Conservation (phyloP, 2,329 filamentous ascomycete genomes). For the Pseudovirgaria hyperparasitica region DNA sequence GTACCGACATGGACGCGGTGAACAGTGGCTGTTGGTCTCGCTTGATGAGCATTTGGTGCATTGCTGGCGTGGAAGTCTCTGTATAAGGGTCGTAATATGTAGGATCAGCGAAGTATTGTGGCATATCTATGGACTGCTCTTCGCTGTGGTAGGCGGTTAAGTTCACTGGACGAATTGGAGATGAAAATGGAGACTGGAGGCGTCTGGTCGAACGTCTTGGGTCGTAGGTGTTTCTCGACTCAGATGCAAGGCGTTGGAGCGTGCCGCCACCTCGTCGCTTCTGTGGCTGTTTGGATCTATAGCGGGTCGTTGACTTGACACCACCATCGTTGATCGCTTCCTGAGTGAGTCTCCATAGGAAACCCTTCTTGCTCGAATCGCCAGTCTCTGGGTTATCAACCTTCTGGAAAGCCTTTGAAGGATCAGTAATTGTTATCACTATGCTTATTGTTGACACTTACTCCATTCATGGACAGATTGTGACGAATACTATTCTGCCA, state of each 20-base stretch:
- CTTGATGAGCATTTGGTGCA: too few relatives aligned
- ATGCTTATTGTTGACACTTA: slow-evolving; percentile 34
- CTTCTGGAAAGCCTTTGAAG: slow-evolving; percentile 42
- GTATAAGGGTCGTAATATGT: too few relatives aligned
- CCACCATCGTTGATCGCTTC: slow-evolving; percentile 55
- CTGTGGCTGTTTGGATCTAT: slow-evolving; percentile 33
- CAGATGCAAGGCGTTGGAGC: too few relatives aligned
- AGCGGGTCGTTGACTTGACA: slow-evolving; percentile 73
- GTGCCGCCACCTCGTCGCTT: slow-evolving; percentile 23
- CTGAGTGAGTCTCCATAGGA: slow-evolving; percentile 64
- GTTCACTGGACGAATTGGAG: too few relatives aligned
- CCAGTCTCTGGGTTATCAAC: slow-evolving; percentile 28
- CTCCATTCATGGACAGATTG: slow-evolving; percentile 90
- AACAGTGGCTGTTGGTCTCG: too few relatives aligned
- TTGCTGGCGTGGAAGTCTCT: too few relatives aligned
- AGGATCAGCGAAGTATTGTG: too few relatives aligned
- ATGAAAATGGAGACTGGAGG: too few relatives aligned
- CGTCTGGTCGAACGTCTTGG: too few relatives aligned
- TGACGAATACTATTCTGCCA: slow-evolving; percentile 97
- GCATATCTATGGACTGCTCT: too few relatives aligned
- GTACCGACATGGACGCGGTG: too few relatives aligned
- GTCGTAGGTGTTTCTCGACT: slow-evolving; percentile 2
- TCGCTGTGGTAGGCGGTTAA: too few relatives aligned
- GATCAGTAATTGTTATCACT: slow-evolving; percentile 17
- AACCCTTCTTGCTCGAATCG: slow-evolving; percentile 50